Base-by-base conservation (phyloP, 352 stramenopile genomes). In the Halophytophthora batemanensis region DNA sequence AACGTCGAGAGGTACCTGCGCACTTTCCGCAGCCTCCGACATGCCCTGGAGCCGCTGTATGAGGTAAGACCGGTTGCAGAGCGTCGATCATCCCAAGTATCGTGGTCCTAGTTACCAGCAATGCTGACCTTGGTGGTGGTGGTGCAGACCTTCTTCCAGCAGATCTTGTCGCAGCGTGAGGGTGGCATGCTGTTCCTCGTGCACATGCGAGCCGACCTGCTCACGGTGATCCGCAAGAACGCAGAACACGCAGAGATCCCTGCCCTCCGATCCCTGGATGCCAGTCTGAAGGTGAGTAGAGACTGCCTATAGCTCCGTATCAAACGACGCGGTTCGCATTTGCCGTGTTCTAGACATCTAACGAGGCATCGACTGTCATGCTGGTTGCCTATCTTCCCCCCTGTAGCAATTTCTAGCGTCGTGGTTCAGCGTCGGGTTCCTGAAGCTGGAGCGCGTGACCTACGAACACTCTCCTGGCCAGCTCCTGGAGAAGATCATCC, bases 401-500 rank as follows among this genome's bases (percentile, higher is more conserved):
- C 21, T 47, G 59, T 84, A 96, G 79, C 74, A 72, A 23, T 89
- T 98, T 25, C 69, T 98, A 5, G 80, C 87, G 5, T 87, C 82
- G 19, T 97, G 93, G 81, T 98, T 98, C 55, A 89, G 81, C 39
- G 90, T 96, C 21, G 92, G 88, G 14, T 95, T 98, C 44, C 50
- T 98, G 29, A 78, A 90, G 25, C 69, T 97, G 19, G 69, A 90
- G 61, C 77, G 92, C 40, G 95, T 98, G 36, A 98, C 93, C 11
- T 98, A 98, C 58, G 85, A 98, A 37, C 61, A 84, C 31, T 98
- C 94, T 11, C 67, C 88, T 35, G 94, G 94, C 1, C 82, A 83
- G 13, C 74, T 98, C 2, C 82, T 98, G 44, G 95, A 98, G 67
- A 96, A 96, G 61, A 98, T 98, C 58, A 97, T 96, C 58, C 84